Percentiles rank a stretch among this genome's conserved stretches.
Conservation (phyloP, 2,329 filamentous ascomycete species). For the Macrophomina tecta region DNA sequence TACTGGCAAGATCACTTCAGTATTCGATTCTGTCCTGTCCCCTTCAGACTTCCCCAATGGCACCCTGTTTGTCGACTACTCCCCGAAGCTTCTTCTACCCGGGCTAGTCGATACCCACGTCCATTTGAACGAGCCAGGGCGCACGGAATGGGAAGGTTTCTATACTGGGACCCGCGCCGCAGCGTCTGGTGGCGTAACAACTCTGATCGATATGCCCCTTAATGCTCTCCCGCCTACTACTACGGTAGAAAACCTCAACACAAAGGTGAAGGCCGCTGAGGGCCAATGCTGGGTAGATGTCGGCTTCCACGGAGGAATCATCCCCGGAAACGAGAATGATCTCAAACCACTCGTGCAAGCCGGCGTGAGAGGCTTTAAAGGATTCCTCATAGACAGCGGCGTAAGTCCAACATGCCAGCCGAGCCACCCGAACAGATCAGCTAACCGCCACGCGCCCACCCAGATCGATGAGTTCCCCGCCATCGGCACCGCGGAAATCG, state of each 20-base stretch:
- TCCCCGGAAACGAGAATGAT: conserved; percentile 85
- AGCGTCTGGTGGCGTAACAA: conserved; percentile 94
- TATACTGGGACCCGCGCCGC: conserved; percentile 92
- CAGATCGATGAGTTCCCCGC: conserved; percentile 95
- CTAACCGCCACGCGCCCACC: conserved; percentile 32
- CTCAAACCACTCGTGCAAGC: conserved; percentile 80
- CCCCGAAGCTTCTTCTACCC: conserved; percentile 82
- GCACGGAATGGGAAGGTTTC: conserved; percentile 99
- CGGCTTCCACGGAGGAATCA: conserved; percentile 95
- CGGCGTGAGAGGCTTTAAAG: conserved; percentile 95
- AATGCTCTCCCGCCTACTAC: conserved; percentile 98
- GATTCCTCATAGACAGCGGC: conserved; percentile 94
- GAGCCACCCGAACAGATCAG: neutral
- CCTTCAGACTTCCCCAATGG: conserved; percentile 73
- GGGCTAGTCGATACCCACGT: conserved; percentile 98
- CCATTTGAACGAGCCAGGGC: conserved; percentile 88
- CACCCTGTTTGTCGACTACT: conserved; percentile 80
- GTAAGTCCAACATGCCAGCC: conserved; percentile 59
- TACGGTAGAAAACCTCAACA: conserved; percentile 79
- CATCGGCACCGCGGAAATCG: conserved; percentile 77
- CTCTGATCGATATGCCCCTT: conserved; percentile 95
- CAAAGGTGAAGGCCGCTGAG: conserved; percentile 82
- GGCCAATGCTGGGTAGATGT: conserved; percentile 98
- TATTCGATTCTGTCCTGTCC: conserved; percentile 76
- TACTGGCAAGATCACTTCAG: conserved; percentile 83